Evolutionary conservation across 768 basidiomycete species (phyloP), one percentile per base, ranked within the genome.

Genomic region (Pulveroboletus sp.): DNA sequence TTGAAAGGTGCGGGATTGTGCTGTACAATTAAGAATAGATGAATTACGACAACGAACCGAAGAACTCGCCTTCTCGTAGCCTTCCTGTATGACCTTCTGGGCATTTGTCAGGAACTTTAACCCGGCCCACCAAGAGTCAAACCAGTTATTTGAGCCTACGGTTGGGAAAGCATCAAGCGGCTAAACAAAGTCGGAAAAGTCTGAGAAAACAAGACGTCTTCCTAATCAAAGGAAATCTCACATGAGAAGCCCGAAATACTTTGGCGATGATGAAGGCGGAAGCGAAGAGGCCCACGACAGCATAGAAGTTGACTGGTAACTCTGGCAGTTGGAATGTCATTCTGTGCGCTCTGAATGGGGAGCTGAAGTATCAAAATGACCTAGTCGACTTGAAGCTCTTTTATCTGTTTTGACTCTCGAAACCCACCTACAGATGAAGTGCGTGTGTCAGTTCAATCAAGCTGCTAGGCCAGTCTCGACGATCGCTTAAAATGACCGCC

Each of bases 81-180:
- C 70, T 48, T 69, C 62, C 41, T 64, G 63, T 6, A 71, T 21
- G 19, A 67, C 37, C 8, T 58, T 42, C 5, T 25, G 11, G 2
- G 43, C 59, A 24, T 60, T 43, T 17, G 24, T 47, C 6, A 63
- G 6, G 17, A 48, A 62, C 16, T 43, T 52, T 10, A 56, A 44
- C 3, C 58, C 54, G 8, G 50, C 53, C 23, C 52, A 46, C 49
- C 60, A 70, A 5, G 66, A 66, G 16, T 63, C 52, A 3, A 69
- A 29, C 35, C 60, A 58, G 14, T 50, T 40, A 4, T 53, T 57
- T 11, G 50, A 56, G 6, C 68, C 65, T 7, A 64, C 46, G 5
- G 66, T 55, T 0, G 70, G 70, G 3, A 71, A 61, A n/a, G 40
- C 39, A 21, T 59, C 45, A 16, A 65, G 41, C 66, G 65, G 40